Percentiles rank a stretch among this genome's conserved stretches.
Evolutionary conservation across 306 rosid genomes (phyloP).

Genomic region (Senna tora): DNA sequence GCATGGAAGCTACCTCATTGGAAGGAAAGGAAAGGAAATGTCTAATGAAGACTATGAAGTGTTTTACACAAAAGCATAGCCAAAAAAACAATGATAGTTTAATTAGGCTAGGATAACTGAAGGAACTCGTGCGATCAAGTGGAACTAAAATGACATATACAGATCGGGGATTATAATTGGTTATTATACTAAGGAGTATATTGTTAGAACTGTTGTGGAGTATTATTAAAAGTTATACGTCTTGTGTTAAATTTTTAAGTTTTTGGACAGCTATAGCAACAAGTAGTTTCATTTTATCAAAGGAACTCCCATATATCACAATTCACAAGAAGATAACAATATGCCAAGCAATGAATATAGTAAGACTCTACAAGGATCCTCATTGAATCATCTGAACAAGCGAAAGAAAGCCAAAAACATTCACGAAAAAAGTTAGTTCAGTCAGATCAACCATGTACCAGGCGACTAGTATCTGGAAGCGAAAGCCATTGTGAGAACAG

Average conservation of each 20-base stretch:
- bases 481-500: constrained; percentile 83
- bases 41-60: constrained; percentile 13
- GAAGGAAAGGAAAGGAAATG: constrained; percentile 31
- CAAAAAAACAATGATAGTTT: not conserved
- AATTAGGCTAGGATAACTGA: not conserved
- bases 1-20: constrained; percentile 23
- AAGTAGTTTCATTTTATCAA: constrained; percentile 27
- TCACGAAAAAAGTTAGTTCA: constrained; percentile 29
- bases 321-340: constrained; percentile 26
- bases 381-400: constrained; percentile 31
- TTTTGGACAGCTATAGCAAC: constrained; percentile 16
- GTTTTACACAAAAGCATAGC: constrained; percentile 5
- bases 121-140: not conserved
- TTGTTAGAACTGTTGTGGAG: not conserved
- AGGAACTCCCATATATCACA: constrained; percentile 23
- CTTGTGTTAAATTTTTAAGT: not conserved
- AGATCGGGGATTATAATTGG: constrained; percentile 30
- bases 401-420: constrained; percentile 31
- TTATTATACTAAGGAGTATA: constrained; percentile 1
- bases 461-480: constrained; percentile 71
- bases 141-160: constrained; percentile 1
- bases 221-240: not conserved
- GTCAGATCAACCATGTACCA: constrained; percentile 53
- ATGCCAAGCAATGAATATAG: not conserved
- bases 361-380: constrained; percentile 18